Percentiles rank a stretch among this genome's conserved stretches.
Conservation (phyloP, 2,329 filamentous ascomycete species). For the Tolypocladium ovalisporum region DNA sequence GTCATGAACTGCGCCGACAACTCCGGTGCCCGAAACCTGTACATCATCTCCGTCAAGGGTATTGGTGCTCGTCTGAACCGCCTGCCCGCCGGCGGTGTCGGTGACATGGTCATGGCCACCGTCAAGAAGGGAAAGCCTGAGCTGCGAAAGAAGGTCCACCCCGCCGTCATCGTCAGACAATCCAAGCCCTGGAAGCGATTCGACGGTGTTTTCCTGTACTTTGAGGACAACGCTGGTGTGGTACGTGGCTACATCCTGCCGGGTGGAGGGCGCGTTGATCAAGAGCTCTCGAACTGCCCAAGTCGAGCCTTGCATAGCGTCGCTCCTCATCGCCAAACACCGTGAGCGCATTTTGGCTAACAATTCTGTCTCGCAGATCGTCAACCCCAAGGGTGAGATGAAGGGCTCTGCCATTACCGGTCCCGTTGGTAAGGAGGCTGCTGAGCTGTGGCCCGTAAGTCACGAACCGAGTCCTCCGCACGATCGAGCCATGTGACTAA, state of each 20-base stretch:
- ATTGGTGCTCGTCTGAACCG: constrained; percentile 96
- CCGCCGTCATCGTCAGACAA: constrained; percentile 96
- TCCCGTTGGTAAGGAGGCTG: constrained; percentile 98
- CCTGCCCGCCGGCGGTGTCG: constrained; percentile 92
- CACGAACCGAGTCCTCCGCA: background rate
- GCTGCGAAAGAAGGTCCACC: constrained; percentile 99
- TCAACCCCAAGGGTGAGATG: constrained; percentile 99
- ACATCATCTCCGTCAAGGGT: constrained; percentile 99
- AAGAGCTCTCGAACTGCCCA: background rate
- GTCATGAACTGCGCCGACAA: constrained; percentile 99
- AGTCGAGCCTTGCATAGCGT: background rate
- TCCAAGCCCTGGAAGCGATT: constrained; percentile 99
- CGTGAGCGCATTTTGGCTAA: constrained; percentile 19
- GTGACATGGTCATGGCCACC: constrained; percentile 99
- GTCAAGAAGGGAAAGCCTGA: constrained; percentile 99
- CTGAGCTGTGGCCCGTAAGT: constrained; percentile 96
- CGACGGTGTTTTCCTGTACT: constrained; percentile 98
- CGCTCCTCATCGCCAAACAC: background rate
- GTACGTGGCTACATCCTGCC: constrained; percentile 42
- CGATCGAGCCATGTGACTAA: constrained; percentile 16
- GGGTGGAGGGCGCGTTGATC: background rate
- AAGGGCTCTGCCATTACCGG: constrained; percentile 99
- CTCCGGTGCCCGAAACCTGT: constrained; percentile 96
- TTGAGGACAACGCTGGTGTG: constrained; percentile 99
- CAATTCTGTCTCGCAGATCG: constrained; percentile 52